Conservation (phyloP, 305 asterid genomes). For the Solanum hybrid region DNA sequence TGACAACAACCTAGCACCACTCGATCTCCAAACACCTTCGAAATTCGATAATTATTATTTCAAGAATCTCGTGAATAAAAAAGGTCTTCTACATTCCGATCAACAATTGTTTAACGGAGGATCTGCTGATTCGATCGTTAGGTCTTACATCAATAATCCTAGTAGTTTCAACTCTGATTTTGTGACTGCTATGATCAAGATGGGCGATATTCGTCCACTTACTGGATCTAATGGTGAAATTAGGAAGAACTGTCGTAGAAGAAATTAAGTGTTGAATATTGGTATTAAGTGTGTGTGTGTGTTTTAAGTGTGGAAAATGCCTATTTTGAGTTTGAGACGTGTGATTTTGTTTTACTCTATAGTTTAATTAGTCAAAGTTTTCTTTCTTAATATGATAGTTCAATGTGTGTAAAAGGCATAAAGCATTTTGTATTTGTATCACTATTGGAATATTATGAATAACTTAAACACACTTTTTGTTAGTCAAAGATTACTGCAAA, state of each 20-base stretch:
- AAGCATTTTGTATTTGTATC: background rate
- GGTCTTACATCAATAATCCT: constrained; percentile 20
- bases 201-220: constrained; percentile 47
- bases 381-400: background rate
- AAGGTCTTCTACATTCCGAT: constrained; percentile 55
- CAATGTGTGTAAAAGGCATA: background rate
- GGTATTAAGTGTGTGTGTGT: background rate
- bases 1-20: constrained; percentile 42
- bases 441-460: background rate
- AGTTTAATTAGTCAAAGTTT: background rate
- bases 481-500: background rate
- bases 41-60: constrained; percentile 42
- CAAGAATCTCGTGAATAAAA: constrained; percentile 26
- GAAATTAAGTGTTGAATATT: constrained; percentile 14
- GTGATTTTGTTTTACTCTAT: background rate
- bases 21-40: constrained; percentile 29
- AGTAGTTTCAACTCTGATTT: constrained; percentile 31
- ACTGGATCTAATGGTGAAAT: constrained; percentile 49
- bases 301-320: background rate
- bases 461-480: background rate
- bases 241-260: constrained; percentile 38
- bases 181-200: constrained; percentile 45
- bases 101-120: constrained; percentile 39
- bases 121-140: constrained; percentile 27
- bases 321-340: background rate